Evolutionary conservation across 169 alveolate genomes (phyloP), one percentile per base, ranked within the genome.

Genomic region (Plasmodium ovale): DNA sequence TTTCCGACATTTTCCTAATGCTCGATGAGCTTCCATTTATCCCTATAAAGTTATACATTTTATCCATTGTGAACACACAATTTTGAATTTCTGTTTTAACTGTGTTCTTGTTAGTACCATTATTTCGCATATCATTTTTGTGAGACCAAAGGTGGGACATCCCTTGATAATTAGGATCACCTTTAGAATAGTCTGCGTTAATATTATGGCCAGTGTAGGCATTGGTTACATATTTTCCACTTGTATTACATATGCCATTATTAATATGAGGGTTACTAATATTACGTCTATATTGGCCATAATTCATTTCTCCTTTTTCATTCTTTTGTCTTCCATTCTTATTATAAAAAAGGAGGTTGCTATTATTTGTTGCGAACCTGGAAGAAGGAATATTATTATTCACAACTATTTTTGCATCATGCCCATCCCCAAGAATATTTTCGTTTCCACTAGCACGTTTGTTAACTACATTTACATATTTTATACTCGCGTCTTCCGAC

Each of bases 321-420:
- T 31, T 19, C 3, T 74, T 39, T 27, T 27, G n/a, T 16, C 44
- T 1, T 21, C 35, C 70, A n/a, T 33, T 27, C n/a, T 65, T 59
- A 19, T 39, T 67, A 59, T 53, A n/a, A n/a, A 10, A 59, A 21
- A 35, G 25, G 14, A 29, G 27, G 44, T 35, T 60, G 53, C 33
- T 39, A 60, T 39, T 65, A 60, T 53, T 70, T 33, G 47, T 74
- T 21, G 60, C 12, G 42, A 31, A 44, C 33, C 16, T 59, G 19
- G 62, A n/a, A 23, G 25, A 74, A 27, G 73, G 10, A 39, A 62
- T 9, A 10, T 56, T 37, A 31, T 33, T 16, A 74, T 7, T 47
- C 44, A 0, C 12, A 21, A 27, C 16, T 9, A 53, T 27, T 12
- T 53, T 25, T 21, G n/a, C 42, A 74, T 74, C 39, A 39, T 10